Evolutionary conservation across 176 grass and related monocot genomes (phyloP).

Genomic region (Oropetium thomaeum): DNA sequence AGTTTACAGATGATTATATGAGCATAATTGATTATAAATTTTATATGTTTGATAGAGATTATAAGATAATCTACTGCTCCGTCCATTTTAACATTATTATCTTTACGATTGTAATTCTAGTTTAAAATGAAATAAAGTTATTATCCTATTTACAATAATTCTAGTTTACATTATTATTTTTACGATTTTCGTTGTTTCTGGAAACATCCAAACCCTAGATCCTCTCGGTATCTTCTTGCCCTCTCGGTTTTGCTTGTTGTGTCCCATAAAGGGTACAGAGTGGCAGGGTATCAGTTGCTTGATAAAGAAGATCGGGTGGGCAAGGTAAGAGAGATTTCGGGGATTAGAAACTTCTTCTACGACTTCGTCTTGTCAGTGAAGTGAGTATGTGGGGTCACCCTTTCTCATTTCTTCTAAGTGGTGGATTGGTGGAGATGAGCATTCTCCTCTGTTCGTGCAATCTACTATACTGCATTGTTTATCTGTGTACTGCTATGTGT

Average conservation of each 20-base stretch:
- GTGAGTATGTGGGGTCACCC: background rate
- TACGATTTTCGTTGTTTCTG: no score
- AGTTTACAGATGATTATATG: no score
- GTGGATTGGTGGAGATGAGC: no score
- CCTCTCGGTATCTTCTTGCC: background rate
- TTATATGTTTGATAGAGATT: no score
- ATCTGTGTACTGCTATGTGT: background rate
- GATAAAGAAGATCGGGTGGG: background rate
- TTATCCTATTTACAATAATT: no score
- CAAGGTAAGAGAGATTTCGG: background rate
- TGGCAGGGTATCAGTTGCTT: background rate
- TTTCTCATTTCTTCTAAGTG: background rate
- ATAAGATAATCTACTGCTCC: no score
- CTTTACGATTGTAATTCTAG: no score
- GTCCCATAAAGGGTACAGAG: background rate
- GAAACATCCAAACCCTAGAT: background rate
- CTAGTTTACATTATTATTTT: no score
- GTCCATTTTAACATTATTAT: no score
- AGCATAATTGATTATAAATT: no score
- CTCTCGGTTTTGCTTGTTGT: background rate
- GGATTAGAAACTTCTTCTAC: background rate
- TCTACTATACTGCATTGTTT: background rate
- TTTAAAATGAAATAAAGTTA: no score
- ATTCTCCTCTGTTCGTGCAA: background rate
- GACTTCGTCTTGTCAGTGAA: background rate